Conservation (phyloP, 2,329 filamentous ascomycete species). For the Cryoendolithus antarcticus region DNA sequence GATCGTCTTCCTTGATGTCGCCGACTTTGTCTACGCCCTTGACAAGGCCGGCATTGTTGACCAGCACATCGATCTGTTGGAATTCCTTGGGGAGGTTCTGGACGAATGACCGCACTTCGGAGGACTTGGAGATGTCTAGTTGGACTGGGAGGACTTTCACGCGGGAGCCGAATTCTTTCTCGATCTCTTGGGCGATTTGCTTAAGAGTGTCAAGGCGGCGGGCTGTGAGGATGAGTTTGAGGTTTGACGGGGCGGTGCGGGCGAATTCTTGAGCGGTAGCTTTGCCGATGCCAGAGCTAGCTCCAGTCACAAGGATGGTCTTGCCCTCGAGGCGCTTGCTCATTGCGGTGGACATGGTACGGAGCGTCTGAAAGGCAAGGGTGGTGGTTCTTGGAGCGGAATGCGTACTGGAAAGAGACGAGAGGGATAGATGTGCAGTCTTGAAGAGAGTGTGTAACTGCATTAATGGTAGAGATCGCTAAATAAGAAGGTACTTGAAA, state of each 20-base stretch:
- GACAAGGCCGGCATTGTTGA: constrained; percentile 93
- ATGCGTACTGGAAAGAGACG: background rate
- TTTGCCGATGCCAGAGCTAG: constrained; percentile 81
- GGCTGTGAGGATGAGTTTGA: constrained; percentile 83
- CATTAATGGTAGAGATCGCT: too few species aligned
- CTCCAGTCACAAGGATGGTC: constrained; percentile 82
- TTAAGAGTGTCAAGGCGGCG: constrained; percentile 67
- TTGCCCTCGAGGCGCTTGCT: constrained; percentile 82
- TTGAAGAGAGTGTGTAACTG: too few species aligned
- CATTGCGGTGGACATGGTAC: constrained; percentile 55
- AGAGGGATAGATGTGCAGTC: background rate
- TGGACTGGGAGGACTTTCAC: constrained; percentile 73
- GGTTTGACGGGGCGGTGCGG: constrained; percentile 61
- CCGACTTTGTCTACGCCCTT: constrained; percentile 79
- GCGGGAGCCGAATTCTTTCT: constrained; percentile 60
- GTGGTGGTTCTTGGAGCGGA: background rate
- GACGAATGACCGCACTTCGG: constrained; percentile 63
- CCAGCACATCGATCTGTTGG: constrained; percentile 71
- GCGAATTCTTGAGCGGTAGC: constrained; percentile 85
- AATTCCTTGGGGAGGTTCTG: constrained; percentile 65
- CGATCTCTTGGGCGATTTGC: constrained; percentile 64
- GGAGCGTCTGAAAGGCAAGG: constrained; percentile 2
- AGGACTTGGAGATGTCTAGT: constrained; percentile 73
- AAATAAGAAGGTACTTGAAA: too few species aligned
- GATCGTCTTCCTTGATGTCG: constrained; percentile 68